These are phyloP conservation scores for Pterocarpus macrocarpus DNA, from an alignment of 306 rosid species.

Conservation along the genomic window DNA sequence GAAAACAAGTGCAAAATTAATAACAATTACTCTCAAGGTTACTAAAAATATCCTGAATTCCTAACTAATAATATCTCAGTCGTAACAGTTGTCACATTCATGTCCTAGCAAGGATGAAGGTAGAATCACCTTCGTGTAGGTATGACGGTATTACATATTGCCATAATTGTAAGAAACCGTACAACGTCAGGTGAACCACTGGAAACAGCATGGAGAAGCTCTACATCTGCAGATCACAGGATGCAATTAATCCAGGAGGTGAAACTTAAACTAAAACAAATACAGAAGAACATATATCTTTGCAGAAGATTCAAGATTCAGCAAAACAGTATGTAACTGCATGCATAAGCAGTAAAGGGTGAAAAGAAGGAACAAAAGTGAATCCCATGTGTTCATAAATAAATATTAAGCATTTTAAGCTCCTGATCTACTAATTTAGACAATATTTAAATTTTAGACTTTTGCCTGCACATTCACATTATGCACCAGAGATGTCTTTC, in stretches of 20 bases:
- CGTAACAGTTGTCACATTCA: conserved; percentile 13
- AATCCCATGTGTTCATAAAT: conserved; percentile 15
- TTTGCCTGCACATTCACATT: conserved; percentile 1
- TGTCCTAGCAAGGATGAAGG: conserved; percentile 43
- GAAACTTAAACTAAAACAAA: conserved; percentile 41
- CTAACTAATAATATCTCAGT: conserved; percentile 14
- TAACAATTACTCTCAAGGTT: conserved; percentile 1
- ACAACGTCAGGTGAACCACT: conserved; percentile 77
- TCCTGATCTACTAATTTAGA: conserved; percentile 20
- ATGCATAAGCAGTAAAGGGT: conserved; percentile 26
- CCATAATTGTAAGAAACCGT: conserved; percentile 88
- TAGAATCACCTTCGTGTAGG: conserved; percentile 79
- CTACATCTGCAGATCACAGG: conserved; percentile 70
- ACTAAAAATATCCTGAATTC: conserved; percentile 31
- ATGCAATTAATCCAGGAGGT: conserved; percentile 50
- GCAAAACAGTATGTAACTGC: conserved; percentile 8
- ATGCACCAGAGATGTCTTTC: conserved; percentile 6
- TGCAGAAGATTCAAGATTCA: conserved; percentile 32
- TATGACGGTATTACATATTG: conserved; percentile 93
- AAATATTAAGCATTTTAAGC: conserved; percentile 8
- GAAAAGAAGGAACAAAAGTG: conserved; percentile 30
- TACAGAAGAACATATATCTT: conserved; percentile 30
- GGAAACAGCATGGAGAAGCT: conserved; percentile 76
- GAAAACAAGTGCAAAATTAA: conserved; percentile 41
- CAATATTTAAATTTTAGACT: conserved; percentile 24